These are phyloP conservation scores for Phytophthora idaei DNA, from an alignment of 352 stramenopile genomes.

Conservation along the genomic window DNA sequence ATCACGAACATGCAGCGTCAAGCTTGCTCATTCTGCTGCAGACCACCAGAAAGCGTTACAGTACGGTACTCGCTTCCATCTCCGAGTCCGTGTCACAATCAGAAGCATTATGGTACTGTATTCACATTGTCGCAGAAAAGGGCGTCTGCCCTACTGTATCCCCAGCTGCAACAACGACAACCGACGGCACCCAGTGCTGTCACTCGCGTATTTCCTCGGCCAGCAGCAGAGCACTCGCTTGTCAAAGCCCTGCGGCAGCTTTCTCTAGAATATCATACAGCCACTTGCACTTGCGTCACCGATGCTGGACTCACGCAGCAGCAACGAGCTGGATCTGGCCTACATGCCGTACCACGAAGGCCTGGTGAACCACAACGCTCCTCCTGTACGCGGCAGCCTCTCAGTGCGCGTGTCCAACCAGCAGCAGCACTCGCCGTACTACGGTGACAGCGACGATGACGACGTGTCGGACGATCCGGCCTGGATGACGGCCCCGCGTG, in stretches of 20 bases:
- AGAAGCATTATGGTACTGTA: slow-evolving; percentile 8
- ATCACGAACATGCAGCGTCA: background rate
- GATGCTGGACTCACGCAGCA: slow-evolving; percentile 34
- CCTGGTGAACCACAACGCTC: slow-evolving; percentile 45
- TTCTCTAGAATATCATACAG: background rate
- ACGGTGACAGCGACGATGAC: slow-evolving; percentile 52
- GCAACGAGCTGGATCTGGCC: slow-evolving; percentile 42
- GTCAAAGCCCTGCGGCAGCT: background rate
- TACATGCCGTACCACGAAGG: slow-evolving; percentile 64
- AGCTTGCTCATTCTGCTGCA: background rate
- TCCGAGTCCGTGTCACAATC: slow-evolving; percentile 5
- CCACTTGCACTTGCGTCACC: background rate
- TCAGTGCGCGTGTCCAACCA: slow-evolving; percentile 34
- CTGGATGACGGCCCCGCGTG: slow-evolving; percentile 71
- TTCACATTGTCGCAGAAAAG: slow-evolving; percentile 11
- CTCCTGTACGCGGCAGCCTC: slow-evolving; percentile 41
- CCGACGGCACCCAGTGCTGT: slow-evolving; percentile 1
- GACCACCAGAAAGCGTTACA: background rate
- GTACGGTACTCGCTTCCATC: background rate
- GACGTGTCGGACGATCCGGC: slow-evolving; percentile 70
- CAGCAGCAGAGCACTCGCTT: slow-evolving; percentile 1
- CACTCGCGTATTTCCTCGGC: slow-evolving; percentile 29
- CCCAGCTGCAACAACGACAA: slow-evolving; percentile 26
- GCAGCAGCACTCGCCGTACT: slow-evolving; percentile 32
- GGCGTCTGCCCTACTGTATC: background rate